phyloP scores from a whole-genome alignment of 495 filamentous ascomycete species.

The Mycothermus thermophilus region DNA sequence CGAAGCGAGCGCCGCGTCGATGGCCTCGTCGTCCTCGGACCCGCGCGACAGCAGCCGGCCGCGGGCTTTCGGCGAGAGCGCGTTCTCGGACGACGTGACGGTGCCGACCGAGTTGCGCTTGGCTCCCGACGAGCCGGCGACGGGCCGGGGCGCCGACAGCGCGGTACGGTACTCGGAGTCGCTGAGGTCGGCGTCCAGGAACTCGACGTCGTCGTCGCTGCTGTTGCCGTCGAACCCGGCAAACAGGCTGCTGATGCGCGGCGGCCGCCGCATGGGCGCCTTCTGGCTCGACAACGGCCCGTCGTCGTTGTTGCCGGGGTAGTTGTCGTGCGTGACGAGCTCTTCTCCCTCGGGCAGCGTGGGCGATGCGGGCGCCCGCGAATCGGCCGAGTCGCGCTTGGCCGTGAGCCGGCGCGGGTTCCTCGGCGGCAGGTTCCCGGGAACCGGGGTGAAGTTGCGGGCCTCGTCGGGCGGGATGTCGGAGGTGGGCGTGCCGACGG shows the following conservation, averaged over 20 bases:
- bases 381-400: conserved; percentile 33
- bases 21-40: conserved; percentile 13
- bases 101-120: conserved; percentile 20
- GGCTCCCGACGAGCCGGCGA: too few relatives aligned
- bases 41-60: conserved; percentile 14
- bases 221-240: conserved; percentile 56
- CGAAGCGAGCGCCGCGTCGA: conserved; percentile 16
- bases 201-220: conserved; percentile 44
- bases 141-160: conserved; percentile 47
- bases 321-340: conserved; percentile 40
- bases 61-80: conserved; percentile 11
- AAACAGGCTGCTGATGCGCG: conserved; percentile 70
- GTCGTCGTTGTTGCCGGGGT: conserved; percentile 74
- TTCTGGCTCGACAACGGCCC: conserved; percentile 53
- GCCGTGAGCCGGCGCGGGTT: conserved; percentile 37
- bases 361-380: conserved; percentile 24
- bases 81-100: conserved; percentile 21
- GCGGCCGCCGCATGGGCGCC: conserved; percentile 50
- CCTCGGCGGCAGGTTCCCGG: conserved; percentile 36
- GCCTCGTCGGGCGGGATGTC: conserved; percentile 20
- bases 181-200: conserved; percentile 46
- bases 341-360: conserved; percentile 19
- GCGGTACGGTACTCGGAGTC: conserved; percentile 51
- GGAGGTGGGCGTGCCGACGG: conserved; percentile 13
- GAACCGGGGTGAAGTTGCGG: conserved; percentile 34